Conservation (phyloP, 495 filamentous ascomycete species). For the Thozetella sp. region DNA sequence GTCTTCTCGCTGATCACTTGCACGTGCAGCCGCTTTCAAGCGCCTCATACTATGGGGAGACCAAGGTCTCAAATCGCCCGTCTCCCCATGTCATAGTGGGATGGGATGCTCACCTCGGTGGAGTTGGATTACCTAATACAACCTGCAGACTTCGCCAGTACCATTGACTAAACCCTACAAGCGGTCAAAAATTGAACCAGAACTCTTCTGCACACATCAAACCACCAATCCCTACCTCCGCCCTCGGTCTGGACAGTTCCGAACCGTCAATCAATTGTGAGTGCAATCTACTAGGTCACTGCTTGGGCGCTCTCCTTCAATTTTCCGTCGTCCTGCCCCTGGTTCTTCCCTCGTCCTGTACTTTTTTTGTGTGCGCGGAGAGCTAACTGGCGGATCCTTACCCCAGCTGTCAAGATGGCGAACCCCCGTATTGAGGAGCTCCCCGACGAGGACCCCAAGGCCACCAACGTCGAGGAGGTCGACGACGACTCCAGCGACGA, state of each 20-base stretch:
- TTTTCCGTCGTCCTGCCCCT: constrained; percentile 7
- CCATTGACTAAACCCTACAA: not conserved
- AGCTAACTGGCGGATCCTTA: constrained; percentile 22
- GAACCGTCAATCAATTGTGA: not conserved
- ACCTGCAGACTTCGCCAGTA: not conserved
- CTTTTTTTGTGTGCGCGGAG: constrained; percentile 19
- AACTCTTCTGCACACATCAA: not conserved
- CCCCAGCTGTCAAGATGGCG: constrained; percentile 65
- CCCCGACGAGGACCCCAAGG: constrained; percentile 85
- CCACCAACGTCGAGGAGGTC: constrained; percentile 76
- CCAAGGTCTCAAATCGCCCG: too few relatives aligned
- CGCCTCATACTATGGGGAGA: too few relatives aligned
- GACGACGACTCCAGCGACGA: constrained; percentile 71
- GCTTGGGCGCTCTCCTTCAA: not conserved
- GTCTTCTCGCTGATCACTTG: not conserved
- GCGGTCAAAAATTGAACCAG: constrained; percentile 2
- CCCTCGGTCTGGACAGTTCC: constrained; percentile 1
- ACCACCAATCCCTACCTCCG: not conserved
- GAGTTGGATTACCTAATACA: not conserved
- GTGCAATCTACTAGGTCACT: not conserved
- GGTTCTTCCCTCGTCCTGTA: not conserved
- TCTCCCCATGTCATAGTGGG: too few relatives aligned
- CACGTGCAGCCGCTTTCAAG: too few relatives aligned
- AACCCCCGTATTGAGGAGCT: constrained; percentile 98
- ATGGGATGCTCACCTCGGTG: too few relatives aligned